Base-by-base conservation (phyloP, 2,329 filamentous ascomycete genomes). In the Volutella citrinella region DNA sequence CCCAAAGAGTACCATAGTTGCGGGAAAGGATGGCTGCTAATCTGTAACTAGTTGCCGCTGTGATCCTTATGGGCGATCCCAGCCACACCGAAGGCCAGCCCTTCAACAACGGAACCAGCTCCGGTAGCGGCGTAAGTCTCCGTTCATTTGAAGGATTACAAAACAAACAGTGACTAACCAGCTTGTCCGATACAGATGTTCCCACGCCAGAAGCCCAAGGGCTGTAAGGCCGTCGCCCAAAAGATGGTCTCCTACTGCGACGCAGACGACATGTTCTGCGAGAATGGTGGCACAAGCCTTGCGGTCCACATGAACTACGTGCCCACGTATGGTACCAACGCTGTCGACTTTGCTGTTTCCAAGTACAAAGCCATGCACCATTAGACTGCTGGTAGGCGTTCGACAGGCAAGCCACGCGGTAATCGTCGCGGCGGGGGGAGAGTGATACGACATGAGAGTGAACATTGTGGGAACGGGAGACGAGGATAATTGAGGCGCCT, bases 301-400 rank as follows among this genome's bases (percentile, higher is more conserved):
- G 10, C 15, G 0, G 46, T 48, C 1, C 46, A 49, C 21, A 17
- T 49, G 21, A 29, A 30, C 26, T 49, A 49, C 11, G 40, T 47
- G 10, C 20, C 30, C 11, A 21, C 30, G 14, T 49, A 36, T 20
- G 43, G 35, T 27, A 44, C 56, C 6, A 59, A 57, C 36, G 51
- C 49, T 7, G 50, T 52, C 30, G 54, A 51, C 18, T 55, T 54
- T 33, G 54, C 50, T 8, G 57, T 59, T 47, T 44, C 45, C 2
- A 51, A 34, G 30, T 36, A 20, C 5, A 13, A 33, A 15, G 22
- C 34, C 9, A 10, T 24, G 10, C 24, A 32, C 19, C 16, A 18
- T 33, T 13, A n/a, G 9, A 14, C n/a, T 20, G 19, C 5, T 10
- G 19, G 8, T 9, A 21, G 7, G 5, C n/a, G 10, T 12, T 16